Conservation (phyloP, 768 basidiomycete species). For the Suillus occidentalis region DNA sequence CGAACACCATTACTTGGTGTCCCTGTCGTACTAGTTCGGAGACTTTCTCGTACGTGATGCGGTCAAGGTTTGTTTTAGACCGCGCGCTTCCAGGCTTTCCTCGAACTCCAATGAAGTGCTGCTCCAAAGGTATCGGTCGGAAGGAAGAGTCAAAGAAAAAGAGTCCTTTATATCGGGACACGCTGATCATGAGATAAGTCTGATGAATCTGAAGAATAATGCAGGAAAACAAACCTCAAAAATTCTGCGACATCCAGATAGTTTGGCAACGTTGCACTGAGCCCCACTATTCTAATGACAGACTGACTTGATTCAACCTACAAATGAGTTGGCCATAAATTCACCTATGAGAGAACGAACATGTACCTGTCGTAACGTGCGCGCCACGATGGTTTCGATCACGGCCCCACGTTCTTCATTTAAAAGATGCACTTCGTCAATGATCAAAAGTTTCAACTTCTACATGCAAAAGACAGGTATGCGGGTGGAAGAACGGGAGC, state of each 20-base stretch:
- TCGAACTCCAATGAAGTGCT: constrained; percentile 92
- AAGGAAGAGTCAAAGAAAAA: constrained; percentile 99
- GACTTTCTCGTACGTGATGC: constrained; percentile 88
- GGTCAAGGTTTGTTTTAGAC: constrained; percentile 85
- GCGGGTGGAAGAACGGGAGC: neutral
- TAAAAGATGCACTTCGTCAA: constrained; percentile 95
- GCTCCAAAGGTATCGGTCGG: constrained; percentile 93
- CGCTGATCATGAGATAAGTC: constrained; percentile 46
- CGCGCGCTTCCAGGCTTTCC: constrained; percentile 78
- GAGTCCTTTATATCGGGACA: constrained; percentile 80
- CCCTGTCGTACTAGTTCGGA: constrained; percentile 83
- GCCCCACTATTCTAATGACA: constrained; percentile 91
- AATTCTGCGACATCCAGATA: constrained; percentile 97
- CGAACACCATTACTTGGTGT: constrained; percentile 99
- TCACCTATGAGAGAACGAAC: neutral
- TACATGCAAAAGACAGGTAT: constrained; percentile 30
- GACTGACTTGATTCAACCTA: constrained; percentile 97
- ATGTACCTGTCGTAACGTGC: constrained; percentile 83
- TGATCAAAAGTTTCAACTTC: constrained; percentile 92
- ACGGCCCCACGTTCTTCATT: constrained; percentile 99
- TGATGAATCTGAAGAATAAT: neutral
- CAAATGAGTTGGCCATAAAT: neutral
- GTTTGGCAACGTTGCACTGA: constrained; percentile 96
- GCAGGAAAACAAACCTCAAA: constrained; percentile 56
- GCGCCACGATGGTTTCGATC: constrained; percentile 95